Conservation (phyloP, 192 early-diverging fungal species). For the Backusella tarrabulga region DNA sequence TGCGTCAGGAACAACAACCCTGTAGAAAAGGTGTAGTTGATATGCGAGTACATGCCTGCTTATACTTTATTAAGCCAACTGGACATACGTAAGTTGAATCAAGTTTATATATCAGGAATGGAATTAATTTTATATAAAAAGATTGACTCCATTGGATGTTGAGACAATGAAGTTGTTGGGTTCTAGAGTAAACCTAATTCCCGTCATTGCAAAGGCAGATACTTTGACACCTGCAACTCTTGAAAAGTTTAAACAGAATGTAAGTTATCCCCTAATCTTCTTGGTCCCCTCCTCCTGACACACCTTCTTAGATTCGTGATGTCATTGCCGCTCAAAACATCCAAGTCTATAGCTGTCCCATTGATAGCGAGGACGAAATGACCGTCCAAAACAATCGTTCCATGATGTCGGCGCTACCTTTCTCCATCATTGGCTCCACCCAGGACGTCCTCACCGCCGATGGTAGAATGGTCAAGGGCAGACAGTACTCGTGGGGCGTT, state of each 20-base stretch:
- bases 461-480: slow-evolving; percentile 90
- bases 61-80: slow-evolving; percentile 97
- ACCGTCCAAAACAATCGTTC: slow-evolving; percentile 76
- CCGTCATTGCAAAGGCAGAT: slow-evolving; percentile 91
- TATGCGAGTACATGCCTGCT: slow-evolving; percentile 89
- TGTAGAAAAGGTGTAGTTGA: slow-evolving; percentile 86
- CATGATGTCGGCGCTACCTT: slow-evolving; percentile 91
- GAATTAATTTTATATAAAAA: background rate
- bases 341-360: slow-evolving; percentile 87
- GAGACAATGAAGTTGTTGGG: slow-evolving; percentile 94
- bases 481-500: slow-evolving; percentile 98
- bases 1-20: slow-evolving; percentile 91
- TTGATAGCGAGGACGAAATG: slow-evolving; percentile 86
- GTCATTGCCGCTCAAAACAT: slow-evolving; percentile 92
- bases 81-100: slow-evolving; percentile 71
- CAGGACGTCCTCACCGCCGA: slow-evolving; percentile 80
- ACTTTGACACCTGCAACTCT: slow-evolving; percentile 84
- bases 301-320: slow-evolving; percentile 45
- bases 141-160: slow-evolving; percentile 81
- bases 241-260: slow-evolving; percentile 79
- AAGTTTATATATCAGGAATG: background rate
- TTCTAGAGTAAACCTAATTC: slow-evolving; percentile 89
- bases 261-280: slow-evolving; percentile 22
- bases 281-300: background rate
- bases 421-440: slow-evolving; percentile 91